A percentile compares a stretch with the other conserved stretches of the same genome.
phyloP scores from a whole-genome alignment of 805 yeast genomes.

The Metschnikowia santaceciliae region DNA sequence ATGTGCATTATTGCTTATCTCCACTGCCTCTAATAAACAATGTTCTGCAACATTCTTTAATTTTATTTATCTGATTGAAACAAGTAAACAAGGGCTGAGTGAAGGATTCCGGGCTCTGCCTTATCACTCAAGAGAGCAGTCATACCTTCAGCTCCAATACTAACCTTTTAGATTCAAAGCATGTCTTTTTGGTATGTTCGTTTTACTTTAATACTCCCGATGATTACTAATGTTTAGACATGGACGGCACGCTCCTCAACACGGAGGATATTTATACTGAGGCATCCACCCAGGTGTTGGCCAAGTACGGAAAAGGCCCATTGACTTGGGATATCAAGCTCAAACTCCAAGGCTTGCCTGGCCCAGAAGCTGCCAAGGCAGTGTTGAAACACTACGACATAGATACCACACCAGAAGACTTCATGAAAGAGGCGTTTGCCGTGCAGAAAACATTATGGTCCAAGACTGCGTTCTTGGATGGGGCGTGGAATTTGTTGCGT shows the following conservation, averaged over 20 bases:
- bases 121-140: neutral
- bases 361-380: constrained; percentile 61
- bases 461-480: constrained; percentile 67
- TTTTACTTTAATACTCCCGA: neutral
- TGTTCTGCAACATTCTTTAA: too few species aligned
- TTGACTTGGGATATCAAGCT: constrained; percentile 89
- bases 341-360: constrained; percentile 88
- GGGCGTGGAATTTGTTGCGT: constrained; percentile 68
- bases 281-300: constrained; percentile 63
- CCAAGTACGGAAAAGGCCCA: constrained; percentile 69
- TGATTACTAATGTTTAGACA: constrained; percentile 43
- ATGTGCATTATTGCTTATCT: neutral
- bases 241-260: constrained; percentile 93
- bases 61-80: too few species aligned
- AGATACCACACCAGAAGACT: constrained; percentile 65
- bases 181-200: constrained; percentile 62
- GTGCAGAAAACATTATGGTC: constrained; percentile 64
- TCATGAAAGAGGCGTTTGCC: constrained; percentile 46
- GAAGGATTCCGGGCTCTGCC: too few species aligned
- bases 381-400: constrained; percentile 58
- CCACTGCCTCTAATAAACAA: too few species aligned
- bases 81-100: too few species aligned
- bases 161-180: constrained; percentile 43
- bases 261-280: constrained; percentile 90
- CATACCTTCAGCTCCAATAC: neutral